Evolutionary conservation across 805 yeast species (phyloP), one percentile per base, ranked within the genome.

Genomic region (Priceomyces carsonii): DNA sequence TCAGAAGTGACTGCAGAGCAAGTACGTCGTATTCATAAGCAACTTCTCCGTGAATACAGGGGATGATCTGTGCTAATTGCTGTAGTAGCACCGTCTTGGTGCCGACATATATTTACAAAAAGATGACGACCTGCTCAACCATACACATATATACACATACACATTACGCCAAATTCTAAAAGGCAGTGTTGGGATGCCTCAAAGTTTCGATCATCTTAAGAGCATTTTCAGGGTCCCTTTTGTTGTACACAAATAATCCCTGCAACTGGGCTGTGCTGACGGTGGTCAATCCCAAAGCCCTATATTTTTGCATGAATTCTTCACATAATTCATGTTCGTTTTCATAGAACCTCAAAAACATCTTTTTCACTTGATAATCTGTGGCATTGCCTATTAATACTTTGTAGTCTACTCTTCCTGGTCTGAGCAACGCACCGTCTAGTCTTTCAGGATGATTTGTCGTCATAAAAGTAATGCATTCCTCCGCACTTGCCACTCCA

Each of bases 401-500:
- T 61, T 88, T 87, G 59, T 73, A 80, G 56, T 93, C 99, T 20
- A 93, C 82, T 61, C 99, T 74, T 2, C 99, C 99, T 0, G 99
- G 99, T 45, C 99, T 74, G 57, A 93, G 65, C 28, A 93, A 73
- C 0, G 99, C 99, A 1, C 96, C 88, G 52, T 93, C 99, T 24
- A 93, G 68, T 44, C 79, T 79, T 44, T 93, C 98, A 0, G 97
- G 96, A 54, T 93, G 99, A 60, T 93, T 93, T 14, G 99, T 91
- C 14, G 99, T 93, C 99, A 93, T 93, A 61, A 93, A 93, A 0
- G 97, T 91, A 21, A 93, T 73, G 29, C 96, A 84, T 55, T 93
- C 98, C 55, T 93, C 99, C 1, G 97, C 95, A 18, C 96, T 86
- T 3, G 98, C 93, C 12, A 93, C 98, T 30, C 99, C 99, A 59